Percentiles rank a stretch among this genome's conserved stretches.
Evolutionary conservation across 305 asterid genomes (phyloP).

Genomic region (Nicotiana rustica): DNA sequence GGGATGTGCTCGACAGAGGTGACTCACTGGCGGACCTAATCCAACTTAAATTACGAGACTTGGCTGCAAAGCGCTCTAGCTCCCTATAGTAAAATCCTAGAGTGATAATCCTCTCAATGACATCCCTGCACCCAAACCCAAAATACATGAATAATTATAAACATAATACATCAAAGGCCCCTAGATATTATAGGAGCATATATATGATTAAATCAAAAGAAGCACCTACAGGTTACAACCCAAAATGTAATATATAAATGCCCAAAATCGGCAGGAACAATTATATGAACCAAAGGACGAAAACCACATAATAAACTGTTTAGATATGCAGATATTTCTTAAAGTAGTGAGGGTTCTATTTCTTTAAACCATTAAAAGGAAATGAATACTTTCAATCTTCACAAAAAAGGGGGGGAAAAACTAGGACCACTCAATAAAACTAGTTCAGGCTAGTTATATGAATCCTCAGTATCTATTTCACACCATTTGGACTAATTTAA

Average conservation of each 20-base stretch:
- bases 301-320: neutral
- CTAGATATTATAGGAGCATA: constrained; percentile 22
- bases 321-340: neutral
- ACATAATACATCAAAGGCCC: constrained; percentile 13
- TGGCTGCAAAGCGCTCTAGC: constrained; percentile 87
- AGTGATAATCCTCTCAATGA: constrained; percentile 79
- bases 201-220: neutral
- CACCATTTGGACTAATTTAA: neutral
- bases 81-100: constrained; percentile 94
- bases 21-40: constrained; percentile 70
- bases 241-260: neutral
- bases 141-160: constrained; percentile 31
- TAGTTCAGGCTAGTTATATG: neutral
- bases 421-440: neutral
- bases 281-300: neutral
- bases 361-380: neutral
- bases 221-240: neutral
- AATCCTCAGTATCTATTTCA: constrained; percentile 18
- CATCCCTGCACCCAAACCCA: constrained; percentile 74
- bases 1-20: constrained; percentile 61
- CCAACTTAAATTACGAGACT: constrained; percentile 91
- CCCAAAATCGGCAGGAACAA: neutral
- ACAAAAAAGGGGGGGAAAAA: too few relatives aligned
- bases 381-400: too few relatives aligned
- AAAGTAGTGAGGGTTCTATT: neutral